These are phyloP conservation scores for Epichloe aotearoae DNA, from an alignment of 2,329 filamentous ascomycete species.

Conservation along the genomic window DNA sequence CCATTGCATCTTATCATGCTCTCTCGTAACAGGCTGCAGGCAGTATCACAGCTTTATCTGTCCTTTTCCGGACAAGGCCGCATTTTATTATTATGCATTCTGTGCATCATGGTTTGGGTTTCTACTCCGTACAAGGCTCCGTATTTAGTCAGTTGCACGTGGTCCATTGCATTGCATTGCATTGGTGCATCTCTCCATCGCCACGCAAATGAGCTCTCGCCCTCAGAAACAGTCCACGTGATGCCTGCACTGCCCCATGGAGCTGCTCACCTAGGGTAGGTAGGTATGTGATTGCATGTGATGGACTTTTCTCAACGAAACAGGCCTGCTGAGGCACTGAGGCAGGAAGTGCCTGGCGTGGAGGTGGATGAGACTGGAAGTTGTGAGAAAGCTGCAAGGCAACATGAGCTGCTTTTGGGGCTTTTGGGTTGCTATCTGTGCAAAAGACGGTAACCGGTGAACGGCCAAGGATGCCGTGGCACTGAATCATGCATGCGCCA, in stretches of 20 bases:
- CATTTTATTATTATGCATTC: not conserved
- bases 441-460: not conserved
- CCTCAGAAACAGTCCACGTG: not conserved
- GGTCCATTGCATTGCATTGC: constrained; percentile 1
- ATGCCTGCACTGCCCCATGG: not conserved
- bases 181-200: not conserved
- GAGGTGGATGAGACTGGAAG: too few relatives aligned
- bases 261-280: too few relatives aligned
- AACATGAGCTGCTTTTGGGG: not conserved
- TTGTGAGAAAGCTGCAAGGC: too few relatives aligned
- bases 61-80: not conserved
- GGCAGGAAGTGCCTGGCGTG: too few relatives aligned
- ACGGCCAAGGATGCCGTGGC: not conserved
- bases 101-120: not conserved
- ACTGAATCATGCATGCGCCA: not conserved
- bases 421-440: not conserved
- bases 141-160: not conserved
- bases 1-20: not conserved
- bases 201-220: not conserved
- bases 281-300: not conserved
- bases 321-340: too few relatives aligned
- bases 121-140: not conserved
- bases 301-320: too few relatives aligned
- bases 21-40: not conserved
- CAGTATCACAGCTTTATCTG: not conserved